Percentiles rank a stretch among this genome's conserved stretches.
Conservation (phyloP, 1,139 yeast genomes). For the Blastobotrys persicus region DNA sequence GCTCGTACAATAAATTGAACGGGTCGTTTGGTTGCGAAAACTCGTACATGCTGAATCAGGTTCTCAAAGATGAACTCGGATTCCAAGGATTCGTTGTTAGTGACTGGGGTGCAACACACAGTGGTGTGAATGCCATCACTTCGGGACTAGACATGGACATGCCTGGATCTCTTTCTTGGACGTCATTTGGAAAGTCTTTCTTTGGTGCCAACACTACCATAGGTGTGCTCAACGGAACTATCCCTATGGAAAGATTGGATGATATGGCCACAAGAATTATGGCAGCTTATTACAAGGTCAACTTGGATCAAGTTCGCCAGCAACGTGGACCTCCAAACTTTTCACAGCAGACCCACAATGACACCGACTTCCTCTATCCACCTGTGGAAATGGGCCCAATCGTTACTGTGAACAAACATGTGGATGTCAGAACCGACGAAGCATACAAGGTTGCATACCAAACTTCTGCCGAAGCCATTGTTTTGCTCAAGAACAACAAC, state of each 20-base stretch:
- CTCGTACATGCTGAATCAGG: conserved; percentile 52
- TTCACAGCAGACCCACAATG: conserved; percentile 57
- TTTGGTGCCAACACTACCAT: conserved; percentile 60
- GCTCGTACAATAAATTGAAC: conserved; percentile 59
- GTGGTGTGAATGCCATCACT: conserved; percentile 55
- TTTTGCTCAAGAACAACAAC: conserved; percentile 52
- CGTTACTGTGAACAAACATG: conserved; percentile 54
- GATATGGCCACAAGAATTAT: conserved; percentile 62
- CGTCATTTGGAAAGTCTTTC: conserved; percentile 54
- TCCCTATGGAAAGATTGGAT: conserved; percentile 54
- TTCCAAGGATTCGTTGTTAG: conserved; percentile 66
- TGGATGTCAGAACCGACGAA: conserved; percentile 51
- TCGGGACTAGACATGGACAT: conserved; percentile 66
- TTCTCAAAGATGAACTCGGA: conserved; percentile 61
- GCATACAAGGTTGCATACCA: conserved; percentile 51
- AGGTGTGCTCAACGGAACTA: conserved; percentile 54
- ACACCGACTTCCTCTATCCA: conserved; percentile 49
- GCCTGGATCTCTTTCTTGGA: conserved; percentile 58
- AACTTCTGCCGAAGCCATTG: conserved; percentile 57
- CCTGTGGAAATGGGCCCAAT: conserved; percentile 54
- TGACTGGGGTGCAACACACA: conserved; percentile 61
- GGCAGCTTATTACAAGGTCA: conserved; percentile 50
- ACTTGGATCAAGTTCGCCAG: conserved; percentile 29
- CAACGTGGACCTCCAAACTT: conserved; percentile 49
- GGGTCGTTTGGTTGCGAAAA: conserved; percentile 62